Evolutionary conservation across 768 basidiomycete genomes (phyloP), one percentile per base, ranked within the genome.

Genomic region (Leccinum uliginosum): DNA sequence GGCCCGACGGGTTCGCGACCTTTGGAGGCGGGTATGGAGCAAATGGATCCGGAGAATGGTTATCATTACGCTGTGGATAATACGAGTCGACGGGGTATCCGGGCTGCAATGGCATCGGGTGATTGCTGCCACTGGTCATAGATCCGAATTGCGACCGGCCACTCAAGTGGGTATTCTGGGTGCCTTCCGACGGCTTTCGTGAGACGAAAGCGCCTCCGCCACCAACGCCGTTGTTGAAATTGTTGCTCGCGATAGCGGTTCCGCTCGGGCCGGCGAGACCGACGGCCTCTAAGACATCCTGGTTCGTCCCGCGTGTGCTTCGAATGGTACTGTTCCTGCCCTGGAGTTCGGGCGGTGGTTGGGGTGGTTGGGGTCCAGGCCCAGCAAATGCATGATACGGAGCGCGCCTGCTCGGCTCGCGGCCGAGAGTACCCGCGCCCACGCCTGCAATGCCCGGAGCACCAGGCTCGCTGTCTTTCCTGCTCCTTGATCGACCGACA

Each of bases 311-410:
- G 21, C 70, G 70, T 40, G 15, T 60, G 35, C 61, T 65, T 29
- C 65, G 63, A 40, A 54, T 53, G 29, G 56, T 64, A 7, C 58
- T 62, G 47, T 51, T 47, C 40, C 51, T 38, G 38, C 59, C 58
- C 11, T 53, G 61, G 0, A 59, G 58, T n/a, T 62, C 64, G 24
- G 61, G 65, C 0, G 64, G 60, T 24, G 59, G 58, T 15, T 61
- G 63, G 21, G 60, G 65, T 0, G 65, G 60, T 24, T 64, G 64
- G 4, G 64, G 59, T 6, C 40, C 59, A 30, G 75, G 74, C 10
- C 69, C 70, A 2, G 74, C 73, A 57, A 75, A 76, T 3, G 76
- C 75, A 32, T 69, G 70, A 60, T 76, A 78, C 30, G 76, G 76
- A 9, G 67, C 62, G 26, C 54, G 67, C 26, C 59, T 69, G 59